Base-by-base conservation (phyloP, 768 basidiomycete genomes). In the Cubamyces sp. region DNA sequence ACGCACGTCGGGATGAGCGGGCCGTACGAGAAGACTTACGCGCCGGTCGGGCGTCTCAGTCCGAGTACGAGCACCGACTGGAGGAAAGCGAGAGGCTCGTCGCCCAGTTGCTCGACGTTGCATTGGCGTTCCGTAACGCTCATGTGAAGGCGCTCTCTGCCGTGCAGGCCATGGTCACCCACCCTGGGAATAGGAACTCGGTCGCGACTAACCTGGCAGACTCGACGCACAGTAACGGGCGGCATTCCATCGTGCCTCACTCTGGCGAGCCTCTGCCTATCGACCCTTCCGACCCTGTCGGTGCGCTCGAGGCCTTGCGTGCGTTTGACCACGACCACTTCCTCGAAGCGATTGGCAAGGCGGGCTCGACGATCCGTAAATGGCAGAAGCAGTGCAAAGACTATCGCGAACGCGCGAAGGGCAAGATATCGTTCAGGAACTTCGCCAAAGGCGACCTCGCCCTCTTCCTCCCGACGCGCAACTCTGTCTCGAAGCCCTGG, bases 381-480 rank as follows among this genome's bases (percentile, higher is more conserved):
- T 98, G 95, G 94, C 92, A 95, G 77, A 97, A 94, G 73, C 94
- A 96, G 72, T 96, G 94, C 77, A 96, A 94, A 71, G 90, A 94
- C 66, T 98, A 98, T 61, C 83, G 95, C 47, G 96, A 98, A 66
- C 86, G 92, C n/a, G 91, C 95, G 16, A 94, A 91, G 75, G 93
- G 95, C 59, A 97, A 97, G 76, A 96, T 99, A 58, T 91, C 96
- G 0, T 98, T 98, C 75, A 82, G 94, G 68, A 96, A 96, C 76
- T 98, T 98, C 67, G 81, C 90, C 8, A 96, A 94, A 73, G 95
- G 96, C 11, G 97, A 99, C 75, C 79, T 99, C 53, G 96, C 96
- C 1, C 78, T 99, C 30, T 99, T 99, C 76, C 79, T 99, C 15
- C 97, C 97, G 1, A 99, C 97, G 0, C 82, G 96, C 49, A 98